A percentile compares a stretch with the other conserved stretches of the same genome.
Conservation (phyloP, 1,284 basidiomycete species). For the Leccinum griseonigrum region DNA sequence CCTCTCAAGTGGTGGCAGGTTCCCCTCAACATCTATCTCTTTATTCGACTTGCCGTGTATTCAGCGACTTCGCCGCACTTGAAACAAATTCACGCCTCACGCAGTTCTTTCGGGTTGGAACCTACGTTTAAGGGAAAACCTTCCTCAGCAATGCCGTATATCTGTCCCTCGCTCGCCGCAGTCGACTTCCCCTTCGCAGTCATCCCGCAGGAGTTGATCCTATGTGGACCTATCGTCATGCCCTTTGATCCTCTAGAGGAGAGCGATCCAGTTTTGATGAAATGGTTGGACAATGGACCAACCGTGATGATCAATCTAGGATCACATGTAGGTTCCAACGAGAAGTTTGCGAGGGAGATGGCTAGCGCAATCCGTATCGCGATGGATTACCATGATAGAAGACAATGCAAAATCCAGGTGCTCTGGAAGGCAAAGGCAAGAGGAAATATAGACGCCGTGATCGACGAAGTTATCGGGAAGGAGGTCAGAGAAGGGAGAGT, state of each 20-base stretch:
- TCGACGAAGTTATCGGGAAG: slow-evolving; percentile 3
- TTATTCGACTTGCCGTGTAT: neutral
- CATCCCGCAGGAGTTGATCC: slow-evolving; percentile 1
- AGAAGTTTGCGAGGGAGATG: slow-evolving; percentile 7
- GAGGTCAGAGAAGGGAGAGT: neutral
- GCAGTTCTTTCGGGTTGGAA: slow-evolving; percentile 4
- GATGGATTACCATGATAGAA: slow-evolving; percentile 3
- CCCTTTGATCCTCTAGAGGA: slow-evolving; percentile 11
- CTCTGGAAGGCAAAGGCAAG: slow-evolving; percentile 11
- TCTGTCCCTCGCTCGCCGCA: slow-evolving; percentile 5
- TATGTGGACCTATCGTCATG: slow-evolving; percentile 10
- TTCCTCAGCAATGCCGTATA: neutral
- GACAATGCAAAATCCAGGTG: neutral
- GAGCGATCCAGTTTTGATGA: slow-evolving; percentile 7
- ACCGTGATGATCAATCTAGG: slow-evolving; percentile 14
- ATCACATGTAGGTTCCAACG: neutral
- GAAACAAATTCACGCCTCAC: neutral
- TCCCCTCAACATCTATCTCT: slow-evolving; percentile 13
- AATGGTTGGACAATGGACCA: slow-evolving; percentile 15
- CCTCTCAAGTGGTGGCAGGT: slow-evolving; percentile 17
- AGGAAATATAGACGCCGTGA: neutral
- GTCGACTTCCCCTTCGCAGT: neutral
- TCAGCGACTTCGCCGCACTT: neutral
- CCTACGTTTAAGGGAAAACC: neutral
- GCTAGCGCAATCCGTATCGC: slow-evolving; percentile 9